phyloP scores from a whole-genome alignment of 1,284 basidiomycete genomes.

The Cutaneotrichosporon cyanovorans region DNA sequence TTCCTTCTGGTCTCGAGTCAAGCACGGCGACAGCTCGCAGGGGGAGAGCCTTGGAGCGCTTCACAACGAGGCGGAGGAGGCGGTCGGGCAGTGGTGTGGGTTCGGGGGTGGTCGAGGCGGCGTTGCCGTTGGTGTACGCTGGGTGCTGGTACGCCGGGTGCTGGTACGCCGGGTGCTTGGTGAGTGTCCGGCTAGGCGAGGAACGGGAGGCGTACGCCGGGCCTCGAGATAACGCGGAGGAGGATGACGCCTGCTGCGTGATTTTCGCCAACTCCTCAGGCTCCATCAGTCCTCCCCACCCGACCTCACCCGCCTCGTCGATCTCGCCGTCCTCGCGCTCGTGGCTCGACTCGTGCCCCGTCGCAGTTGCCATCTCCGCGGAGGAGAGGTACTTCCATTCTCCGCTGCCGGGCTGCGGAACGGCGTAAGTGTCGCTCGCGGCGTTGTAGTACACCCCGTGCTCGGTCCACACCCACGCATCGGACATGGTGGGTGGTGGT shows the following conservation, averaged over 20 bases:
- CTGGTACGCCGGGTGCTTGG: conserved; percentile 2
- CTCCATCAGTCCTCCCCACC: conserved; percentile 43
- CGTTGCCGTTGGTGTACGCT: background rate
- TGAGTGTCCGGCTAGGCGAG: background rate
- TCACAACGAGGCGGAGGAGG: conserved; percentile 39
- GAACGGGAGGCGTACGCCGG: background rate
- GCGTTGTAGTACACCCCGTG: conserved; percentile 26
- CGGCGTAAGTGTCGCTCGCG: conserved; percentile 22
- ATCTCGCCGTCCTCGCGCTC: conserved; percentile 39
- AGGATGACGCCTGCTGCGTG: conserved; percentile 2
- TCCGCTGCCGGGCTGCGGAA: conserved; percentile 11
- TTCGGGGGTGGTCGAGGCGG: background rate
- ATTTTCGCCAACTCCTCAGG: conserved; percentile 27
- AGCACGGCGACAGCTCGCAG: conserved; percentile 31
- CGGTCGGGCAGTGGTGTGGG: conserved; percentile 13
- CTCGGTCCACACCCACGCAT: conserved; percentile 22
- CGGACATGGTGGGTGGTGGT: background rate
- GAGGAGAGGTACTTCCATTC: conserved; percentile 25
- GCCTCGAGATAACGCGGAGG: background rate
- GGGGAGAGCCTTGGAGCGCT: conserved; percentile 18
- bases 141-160: background rate
- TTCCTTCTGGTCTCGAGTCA: conserved; percentile 36
- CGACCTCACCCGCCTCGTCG: conserved; percentile 40
- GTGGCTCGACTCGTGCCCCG: background rate
- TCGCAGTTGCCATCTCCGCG: conserved; percentile 11